A percentile compares a stretch with the other conserved stretches of the same genome.
phyloP scores from a whole-genome alignment of 208 protist genomes.

The Kentomonas sorsogonicus region DNA sequence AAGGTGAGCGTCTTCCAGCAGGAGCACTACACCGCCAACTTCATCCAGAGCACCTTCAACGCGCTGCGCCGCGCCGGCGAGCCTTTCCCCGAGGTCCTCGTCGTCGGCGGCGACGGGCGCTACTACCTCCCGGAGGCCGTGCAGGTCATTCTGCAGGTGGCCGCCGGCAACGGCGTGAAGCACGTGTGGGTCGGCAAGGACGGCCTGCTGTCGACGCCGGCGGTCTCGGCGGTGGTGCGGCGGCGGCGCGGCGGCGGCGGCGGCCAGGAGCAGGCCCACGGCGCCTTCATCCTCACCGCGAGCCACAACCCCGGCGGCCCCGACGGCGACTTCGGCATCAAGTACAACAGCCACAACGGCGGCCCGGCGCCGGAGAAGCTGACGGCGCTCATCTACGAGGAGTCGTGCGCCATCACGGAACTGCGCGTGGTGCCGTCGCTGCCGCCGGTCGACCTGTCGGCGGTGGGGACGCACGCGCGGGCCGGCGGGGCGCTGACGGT shows the following conservation, averaged over 20 bases:
- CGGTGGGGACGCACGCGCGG: conserved; percentile 39
- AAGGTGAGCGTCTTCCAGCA: conserved; percentile 90
- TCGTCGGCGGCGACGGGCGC: conserved; percentile 96
- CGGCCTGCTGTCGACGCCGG: conserved; percentile 95
- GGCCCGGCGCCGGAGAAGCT: conserved; percentile 94
- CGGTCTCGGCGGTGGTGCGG: conserved; percentile 92
- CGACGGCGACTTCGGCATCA: conserved; percentile 97
- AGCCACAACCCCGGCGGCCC: conserved; percentile 98
- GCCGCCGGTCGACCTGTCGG: conserved; percentile 53
- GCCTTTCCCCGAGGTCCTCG: conserved; percentile 61
- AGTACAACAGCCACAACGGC: conserved; percentile 97
- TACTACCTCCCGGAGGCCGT: conserved; percentile 91
- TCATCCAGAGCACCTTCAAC: conserved; percentile 95
- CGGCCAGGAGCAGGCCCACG: conserved; percentile 40
- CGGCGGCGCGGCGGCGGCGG: too few relatives aligned
- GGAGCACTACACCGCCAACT: conserved; percentile 95
- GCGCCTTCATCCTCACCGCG: conserved; percentile 96
- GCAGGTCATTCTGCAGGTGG: conserved; percentile 93
- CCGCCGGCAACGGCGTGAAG: conserved; percentile 90
- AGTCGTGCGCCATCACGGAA: conserved; percentile 69
- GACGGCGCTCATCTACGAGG: conserved; percentile 92
- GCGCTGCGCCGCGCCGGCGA: conserved; percentile 50
- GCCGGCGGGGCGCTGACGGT: conserved; percentile 61
- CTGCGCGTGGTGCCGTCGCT: conserved; percentile 47
- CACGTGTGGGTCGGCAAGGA: conserved; percentile 87